phyloP scores from a whole-genome alignment of 2,329 filamentous ascomycete genomes.

The Venturiaceae sp. region DNA sequence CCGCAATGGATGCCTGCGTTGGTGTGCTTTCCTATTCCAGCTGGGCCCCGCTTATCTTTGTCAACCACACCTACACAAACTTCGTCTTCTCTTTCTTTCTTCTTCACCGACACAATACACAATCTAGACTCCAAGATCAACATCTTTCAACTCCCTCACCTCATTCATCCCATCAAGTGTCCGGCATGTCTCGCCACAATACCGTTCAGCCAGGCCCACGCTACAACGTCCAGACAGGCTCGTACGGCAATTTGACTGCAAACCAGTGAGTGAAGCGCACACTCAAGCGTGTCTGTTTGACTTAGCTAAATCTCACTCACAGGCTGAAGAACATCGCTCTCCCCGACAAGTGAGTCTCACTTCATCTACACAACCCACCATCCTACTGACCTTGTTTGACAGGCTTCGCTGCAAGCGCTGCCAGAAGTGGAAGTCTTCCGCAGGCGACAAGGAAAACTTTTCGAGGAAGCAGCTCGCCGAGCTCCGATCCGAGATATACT shows the following conservation, averaged over 20 bases:
- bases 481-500: conserved; percentile 13
- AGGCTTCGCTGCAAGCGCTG: conserved; percentile 40
- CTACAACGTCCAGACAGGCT: neutral
- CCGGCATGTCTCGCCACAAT: neutral
- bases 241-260: neutral
- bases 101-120: neutral
- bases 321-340: conserved; percentile 16
- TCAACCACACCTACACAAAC: neutral
- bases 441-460: conserved; percentile 21
- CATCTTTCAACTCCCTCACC: neutral
- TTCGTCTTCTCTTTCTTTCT: neutral
- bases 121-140: too few species aligned
- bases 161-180: neutral
- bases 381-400: too few species aligned
- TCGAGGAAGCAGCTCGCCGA: conserved; percentile 38
- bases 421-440: conserved; percentile 25
- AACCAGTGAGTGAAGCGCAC: neutral
- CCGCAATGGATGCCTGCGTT: neutral
- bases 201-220: neutral
- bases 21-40: neutral
- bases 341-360: conserved; percentile 9
- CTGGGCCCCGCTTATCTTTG: neutral
- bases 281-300: neutral
- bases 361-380: neutral
- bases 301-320: neutral